Conservation (phyloP, 2,329 filamentous ascomycete genomes). For the Epichloe hybrida region DNA sequence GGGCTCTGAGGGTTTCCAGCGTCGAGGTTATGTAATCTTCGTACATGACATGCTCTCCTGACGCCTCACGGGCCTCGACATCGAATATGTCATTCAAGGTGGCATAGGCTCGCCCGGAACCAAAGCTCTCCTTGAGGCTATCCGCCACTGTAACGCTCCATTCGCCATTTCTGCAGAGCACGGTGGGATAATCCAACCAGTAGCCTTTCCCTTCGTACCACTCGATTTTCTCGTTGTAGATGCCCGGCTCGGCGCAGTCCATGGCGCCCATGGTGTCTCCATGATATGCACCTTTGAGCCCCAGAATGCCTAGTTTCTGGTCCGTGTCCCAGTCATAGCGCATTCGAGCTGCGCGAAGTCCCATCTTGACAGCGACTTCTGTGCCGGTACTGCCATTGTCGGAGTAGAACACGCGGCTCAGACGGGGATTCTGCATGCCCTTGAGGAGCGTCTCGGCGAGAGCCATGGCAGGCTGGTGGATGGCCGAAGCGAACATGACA, state of each 20-base stretch:
- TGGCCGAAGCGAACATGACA: conserved; percentile 71
- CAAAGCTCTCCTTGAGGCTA: conserved; percentile 32
- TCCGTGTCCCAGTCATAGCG: conserved; percentile 52
- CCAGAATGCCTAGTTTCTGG: conserved; percentile 52
- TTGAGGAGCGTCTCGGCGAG: conserved; percentile 53
- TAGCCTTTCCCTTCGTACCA: conserved; percentile 70
- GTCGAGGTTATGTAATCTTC: conserved; percentile 42
- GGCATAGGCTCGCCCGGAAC: conserved; percentile 27
- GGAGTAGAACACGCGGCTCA: conserved; percentile 64
- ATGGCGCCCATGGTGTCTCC: conserved; percentile 82
- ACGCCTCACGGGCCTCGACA: conserved; percentile 31
- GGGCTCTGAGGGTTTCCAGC: conserved; percentile 34
- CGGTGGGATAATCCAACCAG: conserved; percentile 69
- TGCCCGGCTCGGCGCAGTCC: conserved; percentile 68
- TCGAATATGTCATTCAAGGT: conserved; percentile 48
- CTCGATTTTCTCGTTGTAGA: conserved; percentile 70
- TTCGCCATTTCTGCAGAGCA: conserved; percentile 49
- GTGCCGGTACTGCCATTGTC: conserved; percentile 76
- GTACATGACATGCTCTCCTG: conserved; percentile 38
- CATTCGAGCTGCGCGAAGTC: conserved; percentile 50
- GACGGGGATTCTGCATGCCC: conserved; percentile 46
- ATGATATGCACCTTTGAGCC: conserved; percentile 70
- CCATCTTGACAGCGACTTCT: conserved; percentile 82
- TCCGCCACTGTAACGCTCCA: conserved; percentile 52
- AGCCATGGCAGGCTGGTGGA: conserved; percentile 64